Percentiles rank a stretch among this genome's conserved stretches.
Evolutionary conservation across 2,329 filamentous ascomycete species (phyloP).

Genomic region (Diaporthe sp.): DNA sequence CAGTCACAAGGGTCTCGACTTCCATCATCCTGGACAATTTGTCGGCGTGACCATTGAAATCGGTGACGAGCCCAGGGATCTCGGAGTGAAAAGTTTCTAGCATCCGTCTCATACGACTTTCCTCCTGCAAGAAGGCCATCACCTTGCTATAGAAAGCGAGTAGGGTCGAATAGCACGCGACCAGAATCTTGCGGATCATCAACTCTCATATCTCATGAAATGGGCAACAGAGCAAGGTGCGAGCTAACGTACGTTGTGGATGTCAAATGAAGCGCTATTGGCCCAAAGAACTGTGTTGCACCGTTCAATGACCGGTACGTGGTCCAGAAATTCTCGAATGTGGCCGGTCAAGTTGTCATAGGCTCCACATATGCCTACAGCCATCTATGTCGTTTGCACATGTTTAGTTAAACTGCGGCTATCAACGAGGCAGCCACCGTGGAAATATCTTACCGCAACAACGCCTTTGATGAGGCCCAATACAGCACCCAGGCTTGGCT

Average conservation of each 20-base stretch:
- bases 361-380: not conserved
- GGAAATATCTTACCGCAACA: not conserved
- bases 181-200: not conserved
- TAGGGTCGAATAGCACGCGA: not conserved
- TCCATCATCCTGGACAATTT: not conserved
- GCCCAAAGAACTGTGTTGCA: not conserved
- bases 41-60: not conserved
- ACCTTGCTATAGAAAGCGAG: slow-evolving; percentile 9
- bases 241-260: not conserved
- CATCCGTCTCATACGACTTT: not conserved
- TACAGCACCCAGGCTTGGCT: not conserved
- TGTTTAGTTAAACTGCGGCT: not conserved
- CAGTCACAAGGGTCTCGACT: not conserved
- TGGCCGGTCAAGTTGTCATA: not conserved
- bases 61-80: not conserved
- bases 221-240: not conserved
- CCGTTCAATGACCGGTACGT: not conserved
- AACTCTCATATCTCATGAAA: not conserved
- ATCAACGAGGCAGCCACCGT: too few species aligned
- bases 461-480: not conserved
- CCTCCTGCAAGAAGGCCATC: not conserved
- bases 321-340: not conserved
- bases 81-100: not conserved
- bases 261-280: not conserved
- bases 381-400: not conserved